Evolutionary conservation across 352 stramenopile genomes (phyloP), one percentile per base, ranked within the genome.

Genomic region (Globisporangium lucens): DNA sequence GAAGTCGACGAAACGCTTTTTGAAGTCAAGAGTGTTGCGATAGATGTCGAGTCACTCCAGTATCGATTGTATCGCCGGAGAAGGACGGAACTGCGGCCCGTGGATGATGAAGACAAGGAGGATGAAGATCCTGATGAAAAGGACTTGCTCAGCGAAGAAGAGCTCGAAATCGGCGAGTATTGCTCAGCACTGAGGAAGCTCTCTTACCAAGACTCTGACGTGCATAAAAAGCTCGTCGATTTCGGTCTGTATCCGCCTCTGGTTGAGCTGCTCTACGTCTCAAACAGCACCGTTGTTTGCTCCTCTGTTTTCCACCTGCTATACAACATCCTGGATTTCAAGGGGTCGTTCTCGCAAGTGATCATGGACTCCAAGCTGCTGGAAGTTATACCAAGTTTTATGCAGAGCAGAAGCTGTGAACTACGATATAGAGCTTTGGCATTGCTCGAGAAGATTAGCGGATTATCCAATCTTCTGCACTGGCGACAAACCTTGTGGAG

Each of bases 31-130:
- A 85, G 93, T 53, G 87, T 95, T 13, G 87, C 93, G 33, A 82
- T 92, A 52, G 93, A 95, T 68, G 93, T 90, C 63, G 85, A 95
- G 63, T 93, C 87, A 27, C 85, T 84, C 43, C 82, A 95, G 66
- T 91, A 91, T 70, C 82, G 87, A 72, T 72, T 89, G 10, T 95
- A 94, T 65, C 66, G 82, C 59, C 79, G 85, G 8, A 76, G 78
- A 22, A 88, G 87, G 65, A 55, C 72, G 0, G 75, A 80, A n/a
- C 67, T 95, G 62, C 77, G 82, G 0, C 80, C 85, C 55, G 85
- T 82, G 22, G 79, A 92, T 29, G 82, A 92, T 43, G 83, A 90
- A 43, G 85, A 92, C 8, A 53, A 78, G 4, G 79, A 93, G 4
- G 83, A 93, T 15, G 82, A 91, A 58, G 79, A 88, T n/a, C 77